These are phyloP conservation scores for Solanum sparsipilum DNA, from an alignment of 257 asterid genomes.

Conservation along the genomic window DNA sequence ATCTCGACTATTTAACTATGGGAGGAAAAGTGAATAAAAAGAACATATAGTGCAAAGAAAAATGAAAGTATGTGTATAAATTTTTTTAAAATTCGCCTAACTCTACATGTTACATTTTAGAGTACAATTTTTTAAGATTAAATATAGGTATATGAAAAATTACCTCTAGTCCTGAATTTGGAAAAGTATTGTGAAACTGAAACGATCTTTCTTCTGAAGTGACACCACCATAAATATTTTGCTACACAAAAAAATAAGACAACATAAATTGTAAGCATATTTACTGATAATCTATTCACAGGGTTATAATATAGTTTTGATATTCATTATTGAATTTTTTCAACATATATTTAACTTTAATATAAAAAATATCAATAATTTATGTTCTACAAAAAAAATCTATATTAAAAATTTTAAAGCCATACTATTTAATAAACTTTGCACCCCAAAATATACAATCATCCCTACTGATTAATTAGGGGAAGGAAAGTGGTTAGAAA, in stretches of 20 bases:
- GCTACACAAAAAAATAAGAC: not conserved
- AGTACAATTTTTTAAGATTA: not conserved
- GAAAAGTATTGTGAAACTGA: not conserved
- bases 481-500: not conserved
- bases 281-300: not conserved
- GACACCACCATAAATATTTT: not conserved
- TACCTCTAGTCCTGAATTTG: not conserved
- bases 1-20: not conserved
- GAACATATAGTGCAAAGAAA: not conserved
- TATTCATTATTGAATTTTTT: not conserved
- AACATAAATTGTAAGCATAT: not conserved
- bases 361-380: not conserved
- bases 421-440: not conserved
- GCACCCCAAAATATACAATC: not conserved
- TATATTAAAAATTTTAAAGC: not conserved
- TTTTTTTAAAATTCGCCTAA: not conserved
- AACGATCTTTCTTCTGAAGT: not conserved
- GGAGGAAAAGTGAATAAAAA: not conserved
- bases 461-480: not conserved
- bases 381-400: not conserved
- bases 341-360: not conserved
- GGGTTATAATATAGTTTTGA: not conserved
- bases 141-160: not conserved
- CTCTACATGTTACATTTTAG: not conserved
- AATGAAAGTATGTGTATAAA: too few relatives aligned